A percentile compares a stretch with the other conserved stretches of the same genome.
These are phyloP conservation scores for Nicotiana undulata DNA, from an alignment of 257 asterid genomes.

Conservation along the genomic window DNA sequence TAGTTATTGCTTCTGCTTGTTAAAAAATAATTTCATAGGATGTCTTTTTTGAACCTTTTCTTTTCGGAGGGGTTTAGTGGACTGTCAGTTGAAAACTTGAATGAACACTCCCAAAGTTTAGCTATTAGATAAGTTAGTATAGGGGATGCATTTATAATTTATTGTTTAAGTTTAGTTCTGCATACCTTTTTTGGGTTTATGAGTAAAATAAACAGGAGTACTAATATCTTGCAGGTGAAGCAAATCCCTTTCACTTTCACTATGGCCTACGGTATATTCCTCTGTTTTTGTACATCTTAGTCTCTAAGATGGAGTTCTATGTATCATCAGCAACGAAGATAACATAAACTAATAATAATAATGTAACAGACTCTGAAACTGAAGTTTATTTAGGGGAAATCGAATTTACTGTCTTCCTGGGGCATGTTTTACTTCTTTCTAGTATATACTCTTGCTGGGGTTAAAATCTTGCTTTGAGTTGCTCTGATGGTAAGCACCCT, in stretches of 20 bases:
- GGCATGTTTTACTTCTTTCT: background rate
- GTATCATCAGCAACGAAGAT: background rate
- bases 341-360: background rate
- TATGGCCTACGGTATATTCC: background rate
- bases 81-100: background rate
- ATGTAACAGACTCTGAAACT: background rate
- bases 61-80: background rate
- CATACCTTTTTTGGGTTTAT: background rate
- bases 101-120: background rate
- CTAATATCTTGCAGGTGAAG: background rate
- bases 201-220: background rate
- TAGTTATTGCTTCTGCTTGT: background rate
- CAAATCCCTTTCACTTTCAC: background rate
- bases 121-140: background rate
- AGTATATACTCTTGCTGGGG: background rate
- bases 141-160: background rate
- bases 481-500: no score
- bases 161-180: background rate
- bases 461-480: no score
- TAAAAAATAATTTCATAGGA: background rate
- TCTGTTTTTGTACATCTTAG: background rate
- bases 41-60: background rate
- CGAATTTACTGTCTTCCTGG: background rate
- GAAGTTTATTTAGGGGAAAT: background rate
- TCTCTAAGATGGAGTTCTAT: background rate